Evolutionary conservation across 2,329 filamentous ascomycete genomes (phyloP).

Genomic region (Colletotrichum sp.): DNA sequence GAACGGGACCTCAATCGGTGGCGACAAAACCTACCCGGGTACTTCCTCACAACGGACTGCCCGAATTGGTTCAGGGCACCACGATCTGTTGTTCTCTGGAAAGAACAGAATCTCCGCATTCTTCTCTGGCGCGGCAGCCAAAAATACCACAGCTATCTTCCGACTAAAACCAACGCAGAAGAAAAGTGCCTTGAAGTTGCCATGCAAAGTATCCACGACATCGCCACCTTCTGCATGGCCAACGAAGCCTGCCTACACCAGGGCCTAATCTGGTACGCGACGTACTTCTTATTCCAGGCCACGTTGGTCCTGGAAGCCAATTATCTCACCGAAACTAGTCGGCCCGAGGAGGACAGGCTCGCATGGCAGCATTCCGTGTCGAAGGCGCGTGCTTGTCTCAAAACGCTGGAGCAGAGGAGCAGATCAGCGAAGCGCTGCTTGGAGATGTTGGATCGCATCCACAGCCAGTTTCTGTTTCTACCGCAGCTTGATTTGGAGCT

Average conservation of each 20-base stretch:
- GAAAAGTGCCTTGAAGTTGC: constrained; percentile 42
- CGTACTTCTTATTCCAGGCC: constrained; percentile 50
- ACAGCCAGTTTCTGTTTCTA: not conserved
- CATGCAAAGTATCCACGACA: constrained; percentile 38
- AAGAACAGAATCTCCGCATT: constrained; percentile 47
- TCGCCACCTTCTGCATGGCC: constrained; percentile 38
- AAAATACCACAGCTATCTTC: constrained; percentile 35
- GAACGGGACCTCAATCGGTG: constrained; percentile 39
- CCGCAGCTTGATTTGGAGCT: not conserved
- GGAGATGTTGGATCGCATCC: constrained; percentile 4
- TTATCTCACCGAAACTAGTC: not conserved
- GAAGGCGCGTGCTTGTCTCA: not conserved
- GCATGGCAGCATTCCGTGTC: constrained; percentile 10
- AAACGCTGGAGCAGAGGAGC: not conserved
- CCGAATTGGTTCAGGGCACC: constrained; percentile 39
- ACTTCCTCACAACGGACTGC: constrained; percentile 32
- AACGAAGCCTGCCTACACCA: constrained; percentile 30
- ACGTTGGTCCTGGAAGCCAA: constrained; percentile 46
- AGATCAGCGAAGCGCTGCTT: not conserved
- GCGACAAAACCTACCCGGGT: constrained; percentile 35
- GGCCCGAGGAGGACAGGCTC: not conserved
- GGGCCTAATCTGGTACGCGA: constrained; percentile 45
- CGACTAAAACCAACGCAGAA: constrained; percentile 27
- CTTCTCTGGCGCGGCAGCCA: constrained; percentile 43
- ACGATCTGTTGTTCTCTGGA: constrained; percentile 43